Evolutionary conservation across 108 stramenopile species (phyloP), one percentile per base, ranked within the genome.

Genomic region (Nitzschia sp.): DNA sequence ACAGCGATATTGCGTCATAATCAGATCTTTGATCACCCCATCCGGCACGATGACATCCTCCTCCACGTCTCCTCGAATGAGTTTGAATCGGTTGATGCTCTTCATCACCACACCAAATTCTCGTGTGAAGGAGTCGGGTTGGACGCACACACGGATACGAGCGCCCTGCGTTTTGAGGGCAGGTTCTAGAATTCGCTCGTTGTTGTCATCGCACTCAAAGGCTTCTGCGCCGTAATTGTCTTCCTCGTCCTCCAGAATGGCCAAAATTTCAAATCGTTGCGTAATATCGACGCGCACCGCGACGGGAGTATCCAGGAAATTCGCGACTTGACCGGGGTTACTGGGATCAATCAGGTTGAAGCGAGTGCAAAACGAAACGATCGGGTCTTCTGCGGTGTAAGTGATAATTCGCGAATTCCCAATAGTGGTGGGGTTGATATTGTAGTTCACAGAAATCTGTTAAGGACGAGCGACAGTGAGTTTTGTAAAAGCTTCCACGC

Each of bases 131-230:
- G 21, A 19, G n/a, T 68, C 36, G n/a, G 66, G 66, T 36, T 56
- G 44, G 11, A 68, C 66, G 56, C 66, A 68, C 17, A 68, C 33
- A 23, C 54, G 53, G 19, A 68, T 56, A 28, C 26, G 22, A 26
- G 28, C 23, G 13, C 66, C 66, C 36, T 54, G 53, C 11, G 53
- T 36, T 28, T 56, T 56, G 33, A 52, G 36, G 25, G 53, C 6
- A 27, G 54, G 54, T 28, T 54, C 25, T 21, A 9, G 4, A 28
- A 68, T 30, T 35, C 23, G 54, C 2, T 41, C 17, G 26, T 68
- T 56, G 54, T 56, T 41, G 19, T 34, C 22, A 55, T 68, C 66
- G 30, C 66, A 68, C 44, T 54, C 66, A 56, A 56, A 68, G 11
- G 54, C 66, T 8, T 67, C 36, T 23, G 26, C 36, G 21, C 21